Evolutionary conservation across 164 flowering plant genomes (phyloP).

Genomic region (Dillenia turbinata): DNA sequence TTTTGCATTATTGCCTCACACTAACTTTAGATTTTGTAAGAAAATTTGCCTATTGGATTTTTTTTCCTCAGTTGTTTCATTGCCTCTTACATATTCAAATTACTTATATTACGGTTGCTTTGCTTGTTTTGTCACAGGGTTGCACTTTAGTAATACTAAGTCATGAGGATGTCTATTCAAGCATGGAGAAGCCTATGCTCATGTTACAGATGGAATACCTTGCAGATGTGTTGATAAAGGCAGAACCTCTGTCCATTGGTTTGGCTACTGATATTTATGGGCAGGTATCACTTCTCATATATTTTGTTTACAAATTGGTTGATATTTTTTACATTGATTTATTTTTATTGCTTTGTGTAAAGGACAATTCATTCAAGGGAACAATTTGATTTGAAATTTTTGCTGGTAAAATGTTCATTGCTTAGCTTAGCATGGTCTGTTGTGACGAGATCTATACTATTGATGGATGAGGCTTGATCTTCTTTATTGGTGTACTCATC

Average conservation of each 20-base stretch:
- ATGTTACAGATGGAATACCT: slow-evolving; percentile 62
- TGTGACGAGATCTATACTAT: too few species aligned
- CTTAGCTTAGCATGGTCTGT: too few species aligned
- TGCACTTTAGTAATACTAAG: slow-evolving; percentile 62
- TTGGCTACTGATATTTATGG: slow-evolving; percentile 91
- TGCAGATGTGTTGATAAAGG: slow-evolving; percentile 65
- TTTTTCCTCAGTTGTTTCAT: neutral
- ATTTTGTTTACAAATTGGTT: neutral
- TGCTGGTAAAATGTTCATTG: too few species aligned
- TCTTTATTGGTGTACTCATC: too few species aligned
- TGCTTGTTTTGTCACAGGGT: slow-evolving; percentile 26
- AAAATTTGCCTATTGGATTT: neutral
- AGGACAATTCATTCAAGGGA: too few species aligned
- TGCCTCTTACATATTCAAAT: neutral
- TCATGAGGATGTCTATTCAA: slow-evolving; percentile 72
- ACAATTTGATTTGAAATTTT: too few species aligned
- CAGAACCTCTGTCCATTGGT: slow-evolving; percentile 78
- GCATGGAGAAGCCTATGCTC: slow-evolving; percentile 31
- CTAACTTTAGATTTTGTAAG: slow-evolving; percentile 76
- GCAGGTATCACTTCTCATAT: slow-evolving; percentile 43
- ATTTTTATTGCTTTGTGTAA: too few species aligned
- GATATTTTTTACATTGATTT: too few species aligned
- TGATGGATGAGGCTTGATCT: too few species aligned
- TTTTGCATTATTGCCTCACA: slow-evolving; percentile 84
- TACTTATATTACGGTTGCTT: neutral